Evolutionary conservation across 805 yeast species (phyloP), one percentile per base, ranked within the genome.

Genomic region (Zygotorulaspora chibaensis): DNA sequence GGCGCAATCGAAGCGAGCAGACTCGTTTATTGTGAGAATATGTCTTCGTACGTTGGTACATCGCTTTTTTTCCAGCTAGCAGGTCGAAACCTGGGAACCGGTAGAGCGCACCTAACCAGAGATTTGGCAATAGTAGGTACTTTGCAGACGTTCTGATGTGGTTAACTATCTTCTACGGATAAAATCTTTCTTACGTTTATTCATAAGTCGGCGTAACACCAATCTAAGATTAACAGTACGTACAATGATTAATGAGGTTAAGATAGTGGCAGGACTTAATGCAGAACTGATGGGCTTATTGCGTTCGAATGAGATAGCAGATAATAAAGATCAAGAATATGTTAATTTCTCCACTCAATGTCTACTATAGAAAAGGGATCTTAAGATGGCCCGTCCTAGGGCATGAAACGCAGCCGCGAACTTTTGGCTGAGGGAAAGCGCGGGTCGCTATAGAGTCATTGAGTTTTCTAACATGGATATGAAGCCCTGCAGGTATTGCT

Each of bases 171-270:
- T n/a, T n/a, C n/a, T n/a, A n/a, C n/a, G n/a, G n/a, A n/a, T 4
- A 20, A 20, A 20, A 5, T 20, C 25, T 20, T 20, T 20, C 25
- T 5, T 20, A 5, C 7, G 7, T 20, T 20, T 7, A 20, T 29
- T 5, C 15, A 33, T n/a, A 33, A 16, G 12, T 33, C 20, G 36
- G 16, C n/a, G 36, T 33, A 17, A 33, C 36, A 33, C 36, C 36
- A 33, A 33, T 33, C 36, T 10, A 33, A 33, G 33, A 33, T 33
- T n/a, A 33, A 33, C n/a, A 33, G 36, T 33, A 33, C 36, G 36
- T 33, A 11, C n/a, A 13, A 13, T 16, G 20, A 33, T 33, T 16
- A 8, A 29, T 29, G n/a, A 29, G 8, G 4, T 13, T 29, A 13
- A 29, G 33, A 20, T 20, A 7, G 25, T 7, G 25, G 25, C 25